These are phyloP conservation scores for Achaetomiella virescens DNA, from an alignment of 495 filamentous ascomycete genomes.

Conservation along the genomic window DNA sequence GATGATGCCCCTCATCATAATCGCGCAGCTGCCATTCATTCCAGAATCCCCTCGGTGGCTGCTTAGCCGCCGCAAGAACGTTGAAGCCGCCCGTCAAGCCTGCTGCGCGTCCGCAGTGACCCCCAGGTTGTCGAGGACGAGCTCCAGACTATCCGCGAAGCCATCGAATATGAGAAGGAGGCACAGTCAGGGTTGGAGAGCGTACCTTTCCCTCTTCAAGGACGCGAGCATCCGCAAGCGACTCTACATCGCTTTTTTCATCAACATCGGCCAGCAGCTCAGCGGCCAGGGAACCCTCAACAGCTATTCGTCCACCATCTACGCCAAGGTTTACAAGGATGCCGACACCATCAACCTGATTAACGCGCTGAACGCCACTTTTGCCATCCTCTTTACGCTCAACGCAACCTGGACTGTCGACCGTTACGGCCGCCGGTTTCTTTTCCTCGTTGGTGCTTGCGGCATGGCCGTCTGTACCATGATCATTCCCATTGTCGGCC, in stretches of 20 bases:
- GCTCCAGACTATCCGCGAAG: not conserved
- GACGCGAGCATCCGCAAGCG: not conserved
- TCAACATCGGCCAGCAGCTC: constrained; percentile 1
- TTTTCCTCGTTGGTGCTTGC: not conserved
- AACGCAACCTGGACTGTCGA: constrained; percentile 1
- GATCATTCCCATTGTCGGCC: not conserved
- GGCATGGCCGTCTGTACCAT: constrained; percentile 1
- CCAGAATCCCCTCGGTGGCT: not conserved
- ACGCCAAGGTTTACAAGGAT: not conserved
- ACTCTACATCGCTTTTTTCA: not conserved
- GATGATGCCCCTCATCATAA: not conserved
- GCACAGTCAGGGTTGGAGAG: too few relatives aligned
- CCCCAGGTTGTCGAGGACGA: not conserved
- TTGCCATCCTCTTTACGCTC: not conserved
- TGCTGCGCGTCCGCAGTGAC: too few relatives aligned
- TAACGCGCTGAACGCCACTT: not conserved
- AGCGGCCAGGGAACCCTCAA: not conserved
- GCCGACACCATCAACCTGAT: constrained; percentile 2
- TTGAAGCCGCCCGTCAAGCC: not conserved
- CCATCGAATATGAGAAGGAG: not conserved
- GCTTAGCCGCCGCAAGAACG: not conserved
- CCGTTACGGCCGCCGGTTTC: not conserved
- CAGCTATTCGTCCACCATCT: not conserved
- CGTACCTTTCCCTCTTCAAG: not conserved
- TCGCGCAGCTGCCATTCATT: not conserved